Conservation (phyloP, 1,284 basidiomycete species). For the Naganishia cerealis region DNA sequence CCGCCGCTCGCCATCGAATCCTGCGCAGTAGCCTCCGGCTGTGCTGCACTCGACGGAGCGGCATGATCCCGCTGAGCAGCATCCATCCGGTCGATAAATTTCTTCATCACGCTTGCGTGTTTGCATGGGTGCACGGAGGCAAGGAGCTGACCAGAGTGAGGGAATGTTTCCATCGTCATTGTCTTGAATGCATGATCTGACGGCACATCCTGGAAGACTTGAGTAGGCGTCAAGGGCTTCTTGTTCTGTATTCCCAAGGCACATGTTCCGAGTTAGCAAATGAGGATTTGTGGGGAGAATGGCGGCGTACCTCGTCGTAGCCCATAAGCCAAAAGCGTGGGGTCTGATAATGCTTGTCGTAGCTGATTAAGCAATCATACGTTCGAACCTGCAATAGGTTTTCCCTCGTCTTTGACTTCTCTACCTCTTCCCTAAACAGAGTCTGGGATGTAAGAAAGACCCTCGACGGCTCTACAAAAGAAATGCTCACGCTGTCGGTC, state of each 20-base stretch:
- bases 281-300: conserved; percentile 33
- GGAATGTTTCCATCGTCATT: conserved; percentile 97
- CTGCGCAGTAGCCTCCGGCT: conserved; percentile 36
- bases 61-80: conserved; percentile 63
- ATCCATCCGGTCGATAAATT: conserved; percentile 98
- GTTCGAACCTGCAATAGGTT: conserved; percentile 93
- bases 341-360: conserved; percentile 98
- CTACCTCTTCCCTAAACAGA: conserved; percentile 54
- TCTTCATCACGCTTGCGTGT: conserved; percentile 99
- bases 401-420: conserved; percentile 58
- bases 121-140: conserved; percentile 97
- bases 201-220: conserved; percentile 96
- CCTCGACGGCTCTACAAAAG: neutral
- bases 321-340: conserved; percentile 92
- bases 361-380: conserved; percentile 98
- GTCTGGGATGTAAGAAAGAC: neutral
- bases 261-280: conserved; percentile 1
- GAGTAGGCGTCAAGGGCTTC: conserved; percentile 75
- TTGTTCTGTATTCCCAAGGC: conserved; percentile 64
- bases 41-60: conserved; percentile 33
- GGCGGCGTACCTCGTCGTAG: conserved; percentile 76
- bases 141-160: conserved; percentile 79
- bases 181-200: conserved; percentile 98
- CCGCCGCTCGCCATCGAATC: conserved; percentile 13
- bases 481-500: conserved; percentile 43